Percentiles rank a stretch among this genome's conserved stretches.
phyloP scores from a whole-genome alignment of 257 asterid species.

The Solanum piurae region DNA sequence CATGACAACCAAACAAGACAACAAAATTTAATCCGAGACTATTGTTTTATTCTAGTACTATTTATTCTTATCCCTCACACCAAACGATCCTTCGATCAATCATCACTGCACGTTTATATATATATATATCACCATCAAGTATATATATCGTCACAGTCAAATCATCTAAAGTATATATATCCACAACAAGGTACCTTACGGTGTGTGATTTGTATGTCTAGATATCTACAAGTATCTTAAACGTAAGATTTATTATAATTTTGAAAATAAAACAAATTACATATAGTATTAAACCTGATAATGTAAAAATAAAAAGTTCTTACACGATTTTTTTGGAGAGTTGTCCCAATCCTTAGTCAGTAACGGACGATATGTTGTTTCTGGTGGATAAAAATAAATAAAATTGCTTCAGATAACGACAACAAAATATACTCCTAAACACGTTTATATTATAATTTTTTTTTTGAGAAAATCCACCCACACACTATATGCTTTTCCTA shows the following conservation, averaged over 20 bases:
- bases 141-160: neutral
- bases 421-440: neutral
- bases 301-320: neutral
- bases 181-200: neutral
- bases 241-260: neutral
- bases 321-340: neutral
- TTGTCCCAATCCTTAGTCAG: neutral
- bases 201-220: neutral
- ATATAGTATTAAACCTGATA: neutral
- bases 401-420: neutral
- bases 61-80: no score
- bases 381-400: neutral
- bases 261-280: neutral
- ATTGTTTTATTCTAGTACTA: no score
- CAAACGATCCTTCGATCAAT: no score
- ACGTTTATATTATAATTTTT: neutral
- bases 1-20: no score
- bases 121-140: no score
- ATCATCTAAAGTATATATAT: no score
- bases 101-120: no score
- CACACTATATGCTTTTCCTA: neutral
- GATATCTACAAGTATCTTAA: neutral
- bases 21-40: no score
- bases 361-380: neutral
- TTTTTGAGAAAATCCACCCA: neutral